These are phyloP conservation scores for Aspergillus ochraceoroseus DNA, from an alignment of 2,329 filamentous ascomycete species.

Conservation along the genomic window DNA sequence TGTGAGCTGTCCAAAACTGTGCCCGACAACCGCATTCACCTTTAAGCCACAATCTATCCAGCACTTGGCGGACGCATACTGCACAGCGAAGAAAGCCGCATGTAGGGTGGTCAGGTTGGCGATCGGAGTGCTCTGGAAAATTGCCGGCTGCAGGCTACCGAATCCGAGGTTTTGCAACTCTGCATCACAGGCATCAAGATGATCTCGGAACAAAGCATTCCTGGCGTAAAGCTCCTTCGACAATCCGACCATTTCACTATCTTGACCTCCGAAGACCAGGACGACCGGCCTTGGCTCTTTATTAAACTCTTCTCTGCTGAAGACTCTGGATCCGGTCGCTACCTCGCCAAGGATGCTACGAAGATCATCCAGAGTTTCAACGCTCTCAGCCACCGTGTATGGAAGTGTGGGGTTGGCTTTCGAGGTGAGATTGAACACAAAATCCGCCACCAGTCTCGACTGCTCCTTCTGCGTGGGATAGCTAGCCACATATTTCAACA, in stretches of 20 bases:
- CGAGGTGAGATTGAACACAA: not conserved
- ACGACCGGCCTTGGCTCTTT: constrained; percentile 1
- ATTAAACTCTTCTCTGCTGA: not conserved
- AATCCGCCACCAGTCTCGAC: not conserved
- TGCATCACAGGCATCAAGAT: constrained; percentile 28
- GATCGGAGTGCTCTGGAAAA: constrained; percentile 25
- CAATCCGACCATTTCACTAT: not conserved
- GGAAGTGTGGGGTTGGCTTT: not conserved
- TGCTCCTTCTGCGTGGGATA: not conserved
- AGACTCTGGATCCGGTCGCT: no score
- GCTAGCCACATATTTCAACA: not conserved
- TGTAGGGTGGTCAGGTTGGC: constrained; percentile 32
- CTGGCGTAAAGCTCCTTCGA: not conserved
- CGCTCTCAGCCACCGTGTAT: not conserved
- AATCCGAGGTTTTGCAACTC: constrained; percentile 23
- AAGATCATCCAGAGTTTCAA: not conserved
- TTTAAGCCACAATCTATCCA: constrained; percentile 41
- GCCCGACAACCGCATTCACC: constrained; percentile 34
- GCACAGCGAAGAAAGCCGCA: constrained; percentile 34
- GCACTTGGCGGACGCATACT: constrained; percentile 35
- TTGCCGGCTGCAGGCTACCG: constrained; percentile 31
- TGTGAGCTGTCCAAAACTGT: constrained; percentile 40
- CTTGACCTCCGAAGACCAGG: constrained; percentile 10
- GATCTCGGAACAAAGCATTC: constrained; percentile 7
- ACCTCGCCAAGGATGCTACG: no score